Base-by-base conservation (phyloP, 2,329 filamentous ascomycete genomes). In the Stachybotrys elegans region DNA sequence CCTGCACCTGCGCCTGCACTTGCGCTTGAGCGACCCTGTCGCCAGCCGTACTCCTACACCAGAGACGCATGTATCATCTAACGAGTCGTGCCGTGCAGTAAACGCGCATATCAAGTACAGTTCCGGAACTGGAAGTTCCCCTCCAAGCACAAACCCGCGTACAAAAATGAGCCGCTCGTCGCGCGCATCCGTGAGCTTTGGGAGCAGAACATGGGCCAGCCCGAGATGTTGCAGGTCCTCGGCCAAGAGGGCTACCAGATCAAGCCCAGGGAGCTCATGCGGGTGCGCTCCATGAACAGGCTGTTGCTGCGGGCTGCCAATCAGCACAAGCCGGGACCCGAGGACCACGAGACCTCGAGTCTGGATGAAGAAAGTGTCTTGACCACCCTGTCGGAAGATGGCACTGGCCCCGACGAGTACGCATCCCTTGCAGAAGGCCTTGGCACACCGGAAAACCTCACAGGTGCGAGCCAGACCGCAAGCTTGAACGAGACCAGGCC, bases 41-140 rank as follows among this genome's bases (percentile, higher is more conserved):
- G n/a, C n/a, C n/a, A n/a, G n/a, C n/a, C 19, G 17, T 5, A 14
- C 17, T 32, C 20, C 9, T 22, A 29, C 27, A 25, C 13, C 44
- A 29, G 29, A 40, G 16, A 51, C 50, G 55, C 47, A 57, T 48
- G 46, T 43, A 43, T 17, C 41, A 37, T 48, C 35, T n/a, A n/a
- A n/a, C n/a, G n/a, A n/a, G n/a, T n/a, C n/a, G n/a, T n/a, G n/a
- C n/a, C n/a, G n/a, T n/a, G 43, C 63, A 87, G 86, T 62, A 88
- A 88, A 69, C 82, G 86, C 48, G 83, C 84, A 35, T 88, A 84
- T 49, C 86, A 89, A 62, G 81, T 75, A 4, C 84, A 89, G 53
- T 88, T 90, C 65, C 84, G 82, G 57, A 74, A 80, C 60, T 93
- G 88, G 88, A 77, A 80, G 7, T 92, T 93, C 53, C 86, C 87